Evolutionary conservation across 331 rosid genomes (phyloP).

Genomic region (Acacia concinna): DNA sequence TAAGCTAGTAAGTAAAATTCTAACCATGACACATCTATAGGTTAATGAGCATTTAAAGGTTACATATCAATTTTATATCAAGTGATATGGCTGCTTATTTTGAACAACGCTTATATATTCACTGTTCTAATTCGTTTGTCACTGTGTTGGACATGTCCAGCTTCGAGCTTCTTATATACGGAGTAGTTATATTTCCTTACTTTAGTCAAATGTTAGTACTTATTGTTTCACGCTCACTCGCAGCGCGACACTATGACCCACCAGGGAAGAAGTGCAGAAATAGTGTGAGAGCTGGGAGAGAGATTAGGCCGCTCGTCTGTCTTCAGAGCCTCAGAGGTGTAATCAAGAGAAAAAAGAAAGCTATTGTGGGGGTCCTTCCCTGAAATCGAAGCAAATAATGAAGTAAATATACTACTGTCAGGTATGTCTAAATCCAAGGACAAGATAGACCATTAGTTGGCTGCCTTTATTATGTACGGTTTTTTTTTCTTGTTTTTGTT

Average conservation of each 20-base stretch:
- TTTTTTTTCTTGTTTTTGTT: neutral
- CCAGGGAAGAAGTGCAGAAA: slow-evolving; percentile 2
- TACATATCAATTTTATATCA: too few relatives aligned
- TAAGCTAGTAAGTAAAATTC: neutral
- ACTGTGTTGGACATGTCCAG: neutral
- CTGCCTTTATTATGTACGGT: slow-evolving; percentile 56
- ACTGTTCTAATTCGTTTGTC: neutral
- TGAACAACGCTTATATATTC: neutral
- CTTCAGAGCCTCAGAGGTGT: slow-evolving; percentile 13
- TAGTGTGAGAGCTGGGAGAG: slow-evolving; percentile 6
- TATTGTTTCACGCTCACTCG: slow-evolving; percentile 1
- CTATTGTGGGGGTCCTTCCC: slow-evolving; percentile 43
- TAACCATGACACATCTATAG: neutral
- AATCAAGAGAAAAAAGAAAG: slow-evolving; percentile 34
- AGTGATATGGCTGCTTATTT: neutral
- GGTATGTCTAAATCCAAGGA: slow-evolving; percentile 38
- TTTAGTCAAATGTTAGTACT: slow-evolving; percentile 25
- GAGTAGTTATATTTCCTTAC: slow-evolving; percentile 5
- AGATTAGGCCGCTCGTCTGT: slow-evolving; percentile 45
- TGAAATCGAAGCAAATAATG: slow-evolving; percentile 43
- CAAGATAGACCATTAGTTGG: slow-evolving; percentile 34
- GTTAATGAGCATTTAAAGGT: neutral
- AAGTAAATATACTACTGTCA: slow-evolving; percentile 25
- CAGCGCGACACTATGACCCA: slow-evolving; percentile 36
- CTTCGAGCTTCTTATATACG: neutral